Percentiles rank a stretch among this genome's conserved stretches.
phyloP scores from a whole-genome alignment of 805 yeast genomes.

The Isabelozyma gotoi region DNA sequence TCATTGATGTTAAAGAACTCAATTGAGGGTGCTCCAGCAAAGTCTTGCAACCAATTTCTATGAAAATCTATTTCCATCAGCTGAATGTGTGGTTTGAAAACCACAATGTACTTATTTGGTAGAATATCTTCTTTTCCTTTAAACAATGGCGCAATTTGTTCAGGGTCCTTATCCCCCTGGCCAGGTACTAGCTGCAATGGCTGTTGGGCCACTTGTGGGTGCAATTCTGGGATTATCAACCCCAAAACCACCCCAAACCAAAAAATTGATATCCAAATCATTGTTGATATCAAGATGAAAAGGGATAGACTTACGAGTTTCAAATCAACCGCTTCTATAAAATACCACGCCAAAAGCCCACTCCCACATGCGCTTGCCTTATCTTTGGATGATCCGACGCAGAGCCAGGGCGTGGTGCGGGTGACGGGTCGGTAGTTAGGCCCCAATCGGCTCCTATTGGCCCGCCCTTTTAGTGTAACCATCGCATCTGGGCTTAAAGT shows the following conservation, averaged over 20 bases:
- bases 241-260: neutral
- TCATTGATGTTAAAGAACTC: neutral
- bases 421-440: too few species aligned
- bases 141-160: neutral
- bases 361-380: too few species aligned
- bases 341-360: too few species aligned
- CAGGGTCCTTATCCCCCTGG: neutral
- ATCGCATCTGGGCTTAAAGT: too few species aligned
- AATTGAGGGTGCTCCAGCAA: neutral
- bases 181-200: neutral
- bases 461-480: too few species aligned
- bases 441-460: too few species aligned
- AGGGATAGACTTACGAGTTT: too few species aligned
- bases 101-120: neutral
- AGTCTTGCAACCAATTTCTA: neutral
- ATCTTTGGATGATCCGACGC: too few species aligned
- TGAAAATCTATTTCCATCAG: neutral
- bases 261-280: neutral
- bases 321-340: too few species aligned
- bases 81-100: neutral
- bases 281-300: too few species aligned
- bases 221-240: neutral
- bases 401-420: too few species aligned
- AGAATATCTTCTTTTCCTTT: neutral
- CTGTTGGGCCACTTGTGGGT: neutral